Base-by-base conservation (phyloP, 768 basidiomycete genomes). In the Calvatia gigantea region DNA sequence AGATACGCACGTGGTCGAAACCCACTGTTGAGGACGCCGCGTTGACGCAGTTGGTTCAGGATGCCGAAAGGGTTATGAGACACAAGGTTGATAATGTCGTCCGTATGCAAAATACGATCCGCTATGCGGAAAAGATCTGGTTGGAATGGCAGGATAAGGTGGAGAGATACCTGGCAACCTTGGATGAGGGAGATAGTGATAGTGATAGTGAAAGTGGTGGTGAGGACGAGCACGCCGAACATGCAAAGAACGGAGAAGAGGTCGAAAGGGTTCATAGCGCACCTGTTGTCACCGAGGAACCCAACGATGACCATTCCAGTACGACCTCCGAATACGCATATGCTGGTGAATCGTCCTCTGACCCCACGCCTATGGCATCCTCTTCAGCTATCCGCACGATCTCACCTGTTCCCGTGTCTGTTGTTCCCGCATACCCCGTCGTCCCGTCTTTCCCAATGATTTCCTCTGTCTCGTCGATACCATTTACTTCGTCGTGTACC, bases 131-230 rank as follows among this genome's bases (percentile, higher is more conserved):
- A 75, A 96, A 95, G 74, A 91, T 97, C 28, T 86, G 96, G 75
- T 88, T 89, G 63, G 97, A 98, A 72, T 98, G 96, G 95, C 89
- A 98, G 70, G 89, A 91, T 64, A 85, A 83, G 62, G 87, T 97
- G 12, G 87, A 85, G 58, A 80, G 83, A 62, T 80, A 78, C 38
- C 70, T 95, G 31, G 80, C 79, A 3, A 73, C 73, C 31, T 72
- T 76, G 25, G 81, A 84, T 15, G 82, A 82, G 15, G 73, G 71
- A 42, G 84, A 81, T 6, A 84, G 83, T 39, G 81, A 74, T 39
- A 67, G 65, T 47, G 70, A 67, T 27, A 63, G 69, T n/a, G 72
- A 49, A 39, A 42, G 72, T 38, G 79, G 76, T 46, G 73, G 75
- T 51, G 74, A 75, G 31, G 77, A 74, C 35, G 71, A 73, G 29